phyloP scores from a whole-genome alignment of 345 rosid species.

The Melastoma malabathricum region DNA sequence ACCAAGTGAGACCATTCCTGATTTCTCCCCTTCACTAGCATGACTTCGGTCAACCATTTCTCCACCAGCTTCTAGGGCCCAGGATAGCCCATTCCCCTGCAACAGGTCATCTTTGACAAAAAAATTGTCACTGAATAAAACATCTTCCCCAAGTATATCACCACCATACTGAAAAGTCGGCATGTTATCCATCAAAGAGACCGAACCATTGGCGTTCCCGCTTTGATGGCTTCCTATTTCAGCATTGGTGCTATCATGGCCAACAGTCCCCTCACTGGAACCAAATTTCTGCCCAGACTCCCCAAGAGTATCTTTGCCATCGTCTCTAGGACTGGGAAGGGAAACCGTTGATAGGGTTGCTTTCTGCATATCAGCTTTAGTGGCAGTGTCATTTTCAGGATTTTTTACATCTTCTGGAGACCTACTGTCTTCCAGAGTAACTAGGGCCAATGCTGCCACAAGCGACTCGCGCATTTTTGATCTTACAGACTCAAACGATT shows the following conservation, averaged over 20 bases:
- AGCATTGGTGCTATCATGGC: too few species aligned
- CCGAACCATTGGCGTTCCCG: not conserved
- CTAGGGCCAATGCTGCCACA: slow-evolving; percentile 71
- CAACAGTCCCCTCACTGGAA: too few species aligned
- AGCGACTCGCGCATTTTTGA: slow-evolving; percentile 74
- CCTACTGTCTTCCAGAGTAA: slow-evolving; percentile 23
- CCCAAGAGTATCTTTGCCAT: slow-evolving; percentile 6
- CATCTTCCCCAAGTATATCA: slow-evolving; percentile 40
- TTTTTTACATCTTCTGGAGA: slow-evolving; percentile 17
- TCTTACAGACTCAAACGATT: slow-evolving; percentile 53
- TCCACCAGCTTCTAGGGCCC: slow-evolving; percentile 51
- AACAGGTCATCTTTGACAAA: slow-evolving; percentile 82
- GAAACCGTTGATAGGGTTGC: too few species aligned
- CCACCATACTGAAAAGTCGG: slow-evolving; percentile 27
- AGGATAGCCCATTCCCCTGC: slow-evolving; percentile 89
- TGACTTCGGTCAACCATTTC: slow-evolving; percentile 23
- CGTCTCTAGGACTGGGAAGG: slow-evolving; percentile 7
- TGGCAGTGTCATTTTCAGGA: slow-evolving; percentile 23
- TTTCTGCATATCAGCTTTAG: not conserved
- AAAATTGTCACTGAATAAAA: slow-evolving; percentile 52
- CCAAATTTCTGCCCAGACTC: too few species aligned
- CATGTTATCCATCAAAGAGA: slow-evolving; percentile 11
- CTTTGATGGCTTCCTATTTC: too few species aligned
- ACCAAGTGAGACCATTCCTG: slow-evolving; percentile 10
- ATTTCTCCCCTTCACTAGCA: slow-evolving; percentile 5